Base-by-base conservation (phyloP, 257 asterid species). In the Fraxinus quadrangulata region DNA sequence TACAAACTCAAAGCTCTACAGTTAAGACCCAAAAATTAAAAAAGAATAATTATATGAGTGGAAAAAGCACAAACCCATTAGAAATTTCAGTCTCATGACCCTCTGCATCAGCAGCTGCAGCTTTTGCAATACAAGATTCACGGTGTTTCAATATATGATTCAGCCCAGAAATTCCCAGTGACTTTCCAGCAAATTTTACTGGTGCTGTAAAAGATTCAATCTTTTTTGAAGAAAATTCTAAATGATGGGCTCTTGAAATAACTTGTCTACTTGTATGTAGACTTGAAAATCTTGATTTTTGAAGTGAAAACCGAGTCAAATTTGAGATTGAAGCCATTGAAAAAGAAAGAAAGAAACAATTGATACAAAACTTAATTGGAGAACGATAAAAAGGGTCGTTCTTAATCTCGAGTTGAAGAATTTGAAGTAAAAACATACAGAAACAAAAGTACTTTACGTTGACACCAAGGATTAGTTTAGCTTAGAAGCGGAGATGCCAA, bases 71-170 rank as follows among this genome's bases (percentile, higher is more conserved):
- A 17, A 78, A 84, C 89, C 87, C 89, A 4, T 83, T 74, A 12
- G 87, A 31, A 23, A 79, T 72, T 63, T 85, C 86, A 75, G 79
- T 83, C 82, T 83, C 89, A 65, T 67, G 86, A 73, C 82, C 83
- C 23, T 83, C 87, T 75, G 88, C 85, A 81, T 83, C 88, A 75
- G 86, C 85, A 47, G 90, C 90, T 33, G 89, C 93, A 21, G 91
- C 91, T 87, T 81, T 89, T 31, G 83, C 3, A 14, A 66, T 9
- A 19, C 65, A 70, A 73, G 81, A 72, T 13, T 83, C 85, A 3
- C 75, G 76, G 19, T 59, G 81, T 16, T 81, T 77, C 79, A 82
- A 72, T 65, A 83, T 63, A 49, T 78, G 84, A 33, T 51, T 26
- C 23, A 78, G 24, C 69, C 74, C 75, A 13, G 77, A 79, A 73